These are phyloP conservation scores for Anacardium occidentale DNA, from an alignment of 345 rosid genomes.

Conservation along the genomic window DNA sequence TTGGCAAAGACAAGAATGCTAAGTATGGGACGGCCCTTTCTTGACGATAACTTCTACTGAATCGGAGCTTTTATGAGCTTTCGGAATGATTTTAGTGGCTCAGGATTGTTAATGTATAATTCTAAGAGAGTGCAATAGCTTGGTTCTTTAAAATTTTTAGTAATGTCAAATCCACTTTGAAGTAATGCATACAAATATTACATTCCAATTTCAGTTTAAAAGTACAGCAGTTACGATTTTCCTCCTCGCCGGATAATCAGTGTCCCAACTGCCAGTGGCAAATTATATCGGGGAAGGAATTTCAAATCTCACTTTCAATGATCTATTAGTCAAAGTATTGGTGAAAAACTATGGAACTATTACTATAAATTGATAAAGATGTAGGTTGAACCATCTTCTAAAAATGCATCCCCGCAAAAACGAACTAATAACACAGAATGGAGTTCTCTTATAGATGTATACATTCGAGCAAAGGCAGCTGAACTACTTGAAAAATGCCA, in stretches of 20 bases:
- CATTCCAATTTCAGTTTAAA: too few relatives aligned
- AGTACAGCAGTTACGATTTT: too few relatives aligned
- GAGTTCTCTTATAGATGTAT: neutral
- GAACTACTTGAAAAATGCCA: constrained; percentile 12
- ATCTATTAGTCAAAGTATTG: neutral
- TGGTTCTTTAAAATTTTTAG: too few relatives aligned
- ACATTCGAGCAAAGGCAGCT: neutral
- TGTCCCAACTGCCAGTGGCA: too few relatives aligned
- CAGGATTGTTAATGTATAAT: too few relatives aligned
- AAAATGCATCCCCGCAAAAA: neutral
- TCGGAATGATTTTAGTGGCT: neutral
- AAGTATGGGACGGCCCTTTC: constrained; percentile 4
- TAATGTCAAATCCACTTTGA: too few relatives aligned
- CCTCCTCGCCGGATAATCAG: too few relatives aligned
- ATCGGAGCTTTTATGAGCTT: neutral
- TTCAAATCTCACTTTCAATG: neutral
- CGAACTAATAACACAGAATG: neutral
- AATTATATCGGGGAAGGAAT: neutral
- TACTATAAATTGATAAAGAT: neutral
- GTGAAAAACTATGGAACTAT: neutral
- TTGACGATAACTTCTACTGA: neutral
- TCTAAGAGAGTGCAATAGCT: too few relatives aligned
- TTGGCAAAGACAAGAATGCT: constrained; percentile 7
- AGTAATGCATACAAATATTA: too few relatives aligned
- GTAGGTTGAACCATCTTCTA: neutral